A percentile compares a stretch with the other conserved stretches of the same genome.
Evolutionary conservation across 1,139 yeast species (phyloP).

Genomic region (Diutina scorzettiae): DNA sequence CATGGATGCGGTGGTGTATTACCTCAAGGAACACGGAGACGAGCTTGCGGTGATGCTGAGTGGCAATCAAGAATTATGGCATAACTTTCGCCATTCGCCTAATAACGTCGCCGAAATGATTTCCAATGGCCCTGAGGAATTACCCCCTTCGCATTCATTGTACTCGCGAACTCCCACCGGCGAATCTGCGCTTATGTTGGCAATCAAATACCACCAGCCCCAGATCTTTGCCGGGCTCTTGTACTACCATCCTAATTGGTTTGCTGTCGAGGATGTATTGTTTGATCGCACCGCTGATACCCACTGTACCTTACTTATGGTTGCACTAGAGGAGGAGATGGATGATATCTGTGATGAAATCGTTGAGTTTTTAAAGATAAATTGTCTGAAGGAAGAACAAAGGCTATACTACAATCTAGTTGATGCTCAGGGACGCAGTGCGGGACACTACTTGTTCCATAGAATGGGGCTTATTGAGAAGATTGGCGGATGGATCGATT

Average conservation of each 20-base stretch:
- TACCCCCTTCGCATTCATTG: background rate
- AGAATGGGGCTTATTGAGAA: slow-evolving; percentile 37
- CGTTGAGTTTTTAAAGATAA: slow-evolving; percentile 30
- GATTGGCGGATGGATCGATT: slow-evolving; percentile 50
- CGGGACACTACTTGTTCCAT: slow-evolving; percentile 68
- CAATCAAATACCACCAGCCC: slow-evolving; percentile 32
- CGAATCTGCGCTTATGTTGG: slow-evolving; percentile 14
- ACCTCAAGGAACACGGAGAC: slow-evolving; percentile 31
- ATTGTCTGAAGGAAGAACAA: slow-evolving; percentile 35
- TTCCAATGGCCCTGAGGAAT: background rate
- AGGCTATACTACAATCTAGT: slow-evolving; percentile 34
- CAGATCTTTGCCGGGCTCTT: slow-evolving; percentile 36
- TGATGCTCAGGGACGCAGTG: slow-evolving; percentile 44
- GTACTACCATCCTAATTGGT: slow-evolving; percentile 29
- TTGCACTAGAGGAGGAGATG: slow-evolving; percentile 48
- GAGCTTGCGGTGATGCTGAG: slow-evolving; percentile 33
- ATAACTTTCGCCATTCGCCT: slow-evolving; percentile 18
- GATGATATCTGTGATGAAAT: slow-evolving; percentile 35
- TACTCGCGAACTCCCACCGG: background rate
- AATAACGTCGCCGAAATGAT: background rate
- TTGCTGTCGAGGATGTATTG: slow-evolving; percentile 55
- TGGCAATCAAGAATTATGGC: slow-evolving; percentile 44
- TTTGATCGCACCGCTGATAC: slow-evolving; percentile 44
- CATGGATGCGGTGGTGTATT: slow-evolving; percentile 69
- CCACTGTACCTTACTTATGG: slow-evolving; percentile 43